Base-by-base conservation (phyloP, 768 basidiomycete species). In the Mycena vitilis region DNA sequence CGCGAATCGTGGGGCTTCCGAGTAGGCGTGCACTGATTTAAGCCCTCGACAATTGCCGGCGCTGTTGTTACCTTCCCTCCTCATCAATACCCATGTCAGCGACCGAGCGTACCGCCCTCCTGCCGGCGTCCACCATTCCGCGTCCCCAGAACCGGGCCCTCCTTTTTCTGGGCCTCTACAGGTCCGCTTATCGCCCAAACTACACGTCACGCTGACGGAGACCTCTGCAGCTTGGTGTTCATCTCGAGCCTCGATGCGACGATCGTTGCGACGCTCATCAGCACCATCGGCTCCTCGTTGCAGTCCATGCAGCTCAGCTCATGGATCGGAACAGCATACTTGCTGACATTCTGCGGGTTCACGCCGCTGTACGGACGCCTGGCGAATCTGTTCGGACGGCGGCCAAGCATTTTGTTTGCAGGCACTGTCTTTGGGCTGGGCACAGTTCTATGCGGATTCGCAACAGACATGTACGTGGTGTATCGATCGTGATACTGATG, bases 291-390 rank as follows among this genome's bases (percentile, higher is more conserved):
- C 37, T 87, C 86, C 63, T 82, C 86, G 69, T 88, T 89, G 75
- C 78, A 84, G 74, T 84, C 84, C 73, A 84, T 84, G 37, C 82
- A 84, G 66, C 82, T 86, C 42, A 82, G 88, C 23, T 87, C 87
- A 0, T 90, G 91, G 75, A 83, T 91, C 61, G 90, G 90, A 13
- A 89, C 89, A 12, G 83, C 88, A 8, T 90, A 90, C 76, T 77
- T 91, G 65, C 84, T 91, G 12, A 87, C 86, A 51, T 83, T 88
- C 38, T 88, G 87, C 66, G 88, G 87, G 76, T 90, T 88, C 74
- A 91, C 90, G 23, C 90, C 90, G 54, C 76, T 88, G 53, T 88
- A 87, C 77, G 88, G 88, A 80, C 82, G 87, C 56, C 77, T 88
- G 62, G 84, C 88, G 58, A 88, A 89, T 22, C 25, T 61, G 34